Percentiles rank a stretch among this genome's conserved stretches.
These are phyloP conservation scores for Mycena vitilis DNA, from an alignment of 768 basidiomycete species.

Conservation along the genomic window DNA sequence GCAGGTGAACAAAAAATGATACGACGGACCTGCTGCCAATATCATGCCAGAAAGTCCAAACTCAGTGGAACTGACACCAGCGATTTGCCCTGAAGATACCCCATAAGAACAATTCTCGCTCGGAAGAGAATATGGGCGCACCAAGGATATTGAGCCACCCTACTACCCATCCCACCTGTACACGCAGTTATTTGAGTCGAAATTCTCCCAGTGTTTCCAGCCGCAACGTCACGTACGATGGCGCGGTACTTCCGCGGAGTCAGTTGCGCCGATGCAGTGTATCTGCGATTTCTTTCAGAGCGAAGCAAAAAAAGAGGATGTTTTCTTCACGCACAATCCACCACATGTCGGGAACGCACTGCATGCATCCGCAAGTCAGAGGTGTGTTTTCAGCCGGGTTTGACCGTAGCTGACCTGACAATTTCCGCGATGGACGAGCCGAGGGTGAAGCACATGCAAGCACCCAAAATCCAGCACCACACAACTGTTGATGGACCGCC, in stretches of 20 bases:
- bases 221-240: slow-evolving; percentile 56
- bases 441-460: slow-evolving; percentile 79
- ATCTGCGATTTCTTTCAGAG: slow-evolving; percentile 51
- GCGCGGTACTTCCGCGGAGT: slow-evolving; percentile 74
- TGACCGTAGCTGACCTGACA: slow-evolving; percentile 53
- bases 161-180: slow-evolving; percentile 78
- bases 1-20: neutral
- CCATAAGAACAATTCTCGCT: neutral
- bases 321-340: slow-evolving; percentile 61
- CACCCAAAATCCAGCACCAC: slow-evolving; percentile 77
- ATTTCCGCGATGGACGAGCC: slow-evolving; percentile 82
- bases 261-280: slow-evolving; percentile 84
- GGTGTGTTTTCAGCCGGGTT: neutral
- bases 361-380: neutral
- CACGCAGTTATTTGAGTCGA: neutral
- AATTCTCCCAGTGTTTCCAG: neutral
- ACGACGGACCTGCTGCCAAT: slow-evolving; percentile 66
- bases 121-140: slow-evolving; percentile 38
- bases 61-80: slow-evolving; percentile 88
- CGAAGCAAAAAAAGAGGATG: neutral
- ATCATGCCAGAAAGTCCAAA: slow-evolving; percentile 87
- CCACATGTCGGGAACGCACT: slow-evolving; percentile 78
- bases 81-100: slow-evolving; percentile 70
- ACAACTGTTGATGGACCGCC: slow-evolving; percentile 77
- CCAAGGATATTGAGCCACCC: slow-evolving; percentile 89